Percentiles rank a stretch among this genome's conserved stretches.
Evolutionary conservation across 192 early-diverging fungal species (phyloP).

Genomic region (Glomus cerebriforme): DNA sequence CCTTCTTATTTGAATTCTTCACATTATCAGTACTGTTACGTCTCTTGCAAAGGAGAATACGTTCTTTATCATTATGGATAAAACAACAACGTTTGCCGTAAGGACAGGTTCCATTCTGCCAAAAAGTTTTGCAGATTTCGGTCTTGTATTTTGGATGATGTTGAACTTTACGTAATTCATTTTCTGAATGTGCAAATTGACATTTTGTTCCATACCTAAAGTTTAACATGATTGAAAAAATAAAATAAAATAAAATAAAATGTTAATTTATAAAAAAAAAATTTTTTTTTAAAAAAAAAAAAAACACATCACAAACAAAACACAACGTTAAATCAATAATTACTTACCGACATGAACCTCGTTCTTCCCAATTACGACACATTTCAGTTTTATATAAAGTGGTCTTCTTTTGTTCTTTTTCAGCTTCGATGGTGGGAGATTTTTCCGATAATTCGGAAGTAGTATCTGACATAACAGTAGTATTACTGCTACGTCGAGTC

Average conservation of each 20-base stretch:
- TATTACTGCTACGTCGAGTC: not conserved
- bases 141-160: conserved; percentile 96
- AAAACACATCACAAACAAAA: not conserved
- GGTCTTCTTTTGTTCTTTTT: conserved; percentile 41
- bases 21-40: conserved; percentile 5
- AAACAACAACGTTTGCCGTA: conserved; percentile 97
- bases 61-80: conserved; percentile 69
- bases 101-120: conserved; percentile 84
- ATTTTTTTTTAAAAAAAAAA: not conserved
- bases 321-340: not conserved
- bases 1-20: not conserved
- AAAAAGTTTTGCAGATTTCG: conserved; percentile 90
- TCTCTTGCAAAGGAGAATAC: not conserved
- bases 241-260: not conserved
- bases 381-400: conserved; percentile 50
- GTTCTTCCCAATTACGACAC: conserved; percentile 53
- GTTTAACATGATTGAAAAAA: conserved; percentile 6
- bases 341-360: conserved; percentile 50
- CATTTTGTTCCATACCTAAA: conserved; percentile 88
- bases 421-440: conserved; percentile 18
- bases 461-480: not conserved
- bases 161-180: conserved; percentile 77
- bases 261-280: too few species aligned
- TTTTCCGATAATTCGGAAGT: conserved; percentile 19
- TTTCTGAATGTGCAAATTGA: conserved; percentile 87